Conservation (phyloP, 192 early-diverging fungal genomes). For the Linnemannia hyalina region DNA sequence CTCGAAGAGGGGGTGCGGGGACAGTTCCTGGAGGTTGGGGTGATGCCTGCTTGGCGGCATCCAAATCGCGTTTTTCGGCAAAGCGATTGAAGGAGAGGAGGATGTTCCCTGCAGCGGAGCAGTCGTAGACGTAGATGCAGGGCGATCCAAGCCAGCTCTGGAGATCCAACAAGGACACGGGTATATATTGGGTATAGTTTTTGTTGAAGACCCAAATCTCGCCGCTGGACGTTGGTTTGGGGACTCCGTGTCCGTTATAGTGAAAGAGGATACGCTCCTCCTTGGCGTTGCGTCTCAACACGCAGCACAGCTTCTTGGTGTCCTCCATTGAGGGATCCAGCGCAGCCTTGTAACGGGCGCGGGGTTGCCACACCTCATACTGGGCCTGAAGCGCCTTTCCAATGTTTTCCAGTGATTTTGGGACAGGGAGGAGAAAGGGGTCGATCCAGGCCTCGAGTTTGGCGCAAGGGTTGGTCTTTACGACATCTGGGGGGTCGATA, state of each 20-base stretch:
- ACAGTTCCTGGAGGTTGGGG: conserved; percentile 60
- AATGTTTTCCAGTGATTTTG: conserved; percentile 89
- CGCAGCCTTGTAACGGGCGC: conserved; percentile 85
- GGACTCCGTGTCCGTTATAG: conserved; percentile 99
- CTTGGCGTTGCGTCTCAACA: conserved; percentile 86
- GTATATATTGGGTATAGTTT: conserved; percentile 98
- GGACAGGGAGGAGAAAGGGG: conserved; percentile 80
- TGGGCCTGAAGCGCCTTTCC: conserved; percentile 92
- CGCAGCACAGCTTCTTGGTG: conserved; percentile 89
- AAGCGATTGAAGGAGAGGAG: conserved; percentile 90
- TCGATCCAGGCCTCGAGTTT: conserved; percentile 97
- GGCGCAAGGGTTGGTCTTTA: conserved; percentile 88
- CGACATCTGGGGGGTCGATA: conserved; percentile 94
- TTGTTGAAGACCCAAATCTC: conserved; percentile 99
- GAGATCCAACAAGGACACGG: conserved; percentile 90
- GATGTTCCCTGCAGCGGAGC: conserved; percentile 92
- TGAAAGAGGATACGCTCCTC: conserved; percentile 97
- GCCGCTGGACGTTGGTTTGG: conserved; percentile 91
- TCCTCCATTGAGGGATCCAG: conserved; percentile 95
- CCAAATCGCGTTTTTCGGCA: conserved; percentile 87
- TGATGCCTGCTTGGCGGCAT: conserved; percentile 62
- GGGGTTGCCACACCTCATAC: conserved; percentile 91
- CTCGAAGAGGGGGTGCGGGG: conserved; percentile 63
- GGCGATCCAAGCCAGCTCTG: conserved; percentile 97
- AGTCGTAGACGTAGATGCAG: conserved; percentile 97